Percentiles rank a stretch among this genome's conserved stretches.
These are phyloP conservation scores for Colletotrichum spinosum DNA, from an alignment of 2,329 filamentous ascomycete species.

Conservation along the genomic window DNA sequence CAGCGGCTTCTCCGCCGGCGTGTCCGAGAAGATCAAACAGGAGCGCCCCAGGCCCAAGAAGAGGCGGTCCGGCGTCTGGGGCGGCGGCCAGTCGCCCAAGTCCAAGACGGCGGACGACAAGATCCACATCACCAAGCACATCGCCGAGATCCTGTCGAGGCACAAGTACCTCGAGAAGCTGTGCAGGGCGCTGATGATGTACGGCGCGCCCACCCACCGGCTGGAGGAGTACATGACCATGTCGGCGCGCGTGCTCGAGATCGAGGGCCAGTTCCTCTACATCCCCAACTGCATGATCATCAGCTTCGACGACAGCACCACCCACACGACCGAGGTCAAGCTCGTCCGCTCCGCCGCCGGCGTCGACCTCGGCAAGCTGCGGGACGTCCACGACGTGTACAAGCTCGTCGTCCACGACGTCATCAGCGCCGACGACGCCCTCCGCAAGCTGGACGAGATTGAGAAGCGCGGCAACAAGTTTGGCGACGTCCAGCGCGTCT, in stretches of 20 bases:
- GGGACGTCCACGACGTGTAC: constrained; percentile 81
- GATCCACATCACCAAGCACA: constrained; percentile 65
- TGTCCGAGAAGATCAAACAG: constrained; percentile 57
- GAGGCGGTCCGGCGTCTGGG: constrained; percentile 34
- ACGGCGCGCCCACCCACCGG: constrained; percentile 90
- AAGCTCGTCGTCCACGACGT: constrained; percentile 85
- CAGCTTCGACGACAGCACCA: constrained; percentile 81
- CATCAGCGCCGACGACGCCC: constrained; percentile 79
- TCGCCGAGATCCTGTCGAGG: constrained; percentile 77
- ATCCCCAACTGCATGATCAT: constrained; percentile 95
- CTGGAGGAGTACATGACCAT: constrained; percentile 93
- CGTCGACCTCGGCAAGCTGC: constrained; percentile 78
- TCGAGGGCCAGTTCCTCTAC: constrained; percentile 90
- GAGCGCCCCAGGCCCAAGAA: constrained; percentile 52
- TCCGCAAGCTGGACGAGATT: constrained; percentile 68
- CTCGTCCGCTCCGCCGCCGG: constrained; percentile 76
- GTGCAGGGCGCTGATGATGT: constrained; percentile 88
- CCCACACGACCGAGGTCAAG: constrained; percentile 84
- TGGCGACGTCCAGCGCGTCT: constrained; percentile 65
- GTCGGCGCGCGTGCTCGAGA: constrained; percentile 88
- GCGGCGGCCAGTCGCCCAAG: constrained; percentile 20
- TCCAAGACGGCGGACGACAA: constrained; percentile 43
- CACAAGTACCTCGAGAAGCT: constrained; percentile 88
- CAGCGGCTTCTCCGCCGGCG: constrained; percentile 56
- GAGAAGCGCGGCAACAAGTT: constrained; percentile 60